Evolutionary conservation across 768 basidiomycete genomes (phyloP), one percentile per base, ranked within the genome.

Genomic region (Scleroderma citrinum): DNA sequence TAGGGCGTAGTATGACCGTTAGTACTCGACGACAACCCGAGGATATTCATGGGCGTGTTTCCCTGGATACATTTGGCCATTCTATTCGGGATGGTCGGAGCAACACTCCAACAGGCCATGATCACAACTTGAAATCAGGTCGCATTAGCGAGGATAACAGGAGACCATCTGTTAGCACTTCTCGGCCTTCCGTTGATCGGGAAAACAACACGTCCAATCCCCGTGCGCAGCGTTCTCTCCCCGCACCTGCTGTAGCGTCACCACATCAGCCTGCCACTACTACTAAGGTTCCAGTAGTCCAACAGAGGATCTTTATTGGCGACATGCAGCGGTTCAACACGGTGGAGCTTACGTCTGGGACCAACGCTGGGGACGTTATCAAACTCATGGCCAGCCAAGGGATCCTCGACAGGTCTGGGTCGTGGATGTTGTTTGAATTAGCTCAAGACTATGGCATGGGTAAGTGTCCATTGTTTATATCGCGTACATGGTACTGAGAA

Each of bases 381-480:
- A 70, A 75, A 12, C 69, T 79, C 59, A 73, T 92, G 23, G 78
- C 83, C 36, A 67, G 68, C 16, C 80, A 85, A 59, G 88, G 87
- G 11, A 76, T 80, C 48, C 65, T 95, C 38, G 76, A 76, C 37
- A 77, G 78, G 40, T 71, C 66, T n/a, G 82, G 76, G 5, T 83
- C 80, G 6, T 96, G 91, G 89, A 92, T 93, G 77, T 64, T 98
- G 24, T 94, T 80, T 64, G 95, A 98, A 69, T 67, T 94, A 24
- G 88, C 88, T 30, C 86, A 90, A 54, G 89, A 93, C 60, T 86
- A 93, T 61, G 93, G 92, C 50, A 87, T 94, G 83, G 93, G 93
- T 94, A 61, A 49, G 80, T 66, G 3, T 32, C 17, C 7, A 34
- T 43, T 5, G 20, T 42, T n/a, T 17, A n/a, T 6, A 29, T 47